phyloP scores from a whole-genome alignment of 192 early-diverging fungal genomes.

The Rhizophagus prolifer region DNA sequence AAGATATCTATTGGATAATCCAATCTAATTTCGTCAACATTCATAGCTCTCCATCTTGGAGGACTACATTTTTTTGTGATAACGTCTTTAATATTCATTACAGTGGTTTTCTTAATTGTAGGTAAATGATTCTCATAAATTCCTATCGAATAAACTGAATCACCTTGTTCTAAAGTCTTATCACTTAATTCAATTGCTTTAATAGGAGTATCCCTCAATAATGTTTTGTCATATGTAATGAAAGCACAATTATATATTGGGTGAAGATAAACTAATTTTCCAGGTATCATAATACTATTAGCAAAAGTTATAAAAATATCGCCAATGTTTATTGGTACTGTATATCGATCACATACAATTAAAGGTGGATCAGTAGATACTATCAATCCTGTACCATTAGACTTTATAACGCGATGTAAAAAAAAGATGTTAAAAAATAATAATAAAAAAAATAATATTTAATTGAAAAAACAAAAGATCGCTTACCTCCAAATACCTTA shows the following conservation, averaged over 20 bases:
- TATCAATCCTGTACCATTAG: constrained; percentile 73
- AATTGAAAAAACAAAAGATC: neutral
- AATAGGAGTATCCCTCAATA: constrained; percentile 77
- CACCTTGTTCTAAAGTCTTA: constrained; percentile 62
- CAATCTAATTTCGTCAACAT: constrained; percentile 61
- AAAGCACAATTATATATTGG: constrained; percentile 88
- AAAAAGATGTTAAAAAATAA: neutral
- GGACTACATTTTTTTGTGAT: constrained; percentile 65
- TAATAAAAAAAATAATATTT: too few species aligned
- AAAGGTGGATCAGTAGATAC: constrained; percentile 77
- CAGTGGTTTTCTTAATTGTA: constrained; percentile 59
- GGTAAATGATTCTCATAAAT: constrained; percentile 51
- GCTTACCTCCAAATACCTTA: constrained; percentile 56
- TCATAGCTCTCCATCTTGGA: constrained; percentile 61
- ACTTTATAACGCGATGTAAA: neutral
- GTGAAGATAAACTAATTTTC: constrained; percentile 76
- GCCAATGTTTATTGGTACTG: constrained; percentile 75
- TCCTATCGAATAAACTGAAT: constrained; percentile 56
- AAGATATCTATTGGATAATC: constrained; percentile 58
- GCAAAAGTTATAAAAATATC: constrained; percentile 83
- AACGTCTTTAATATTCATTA: constrained; percentile 60
- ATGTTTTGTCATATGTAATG: constrained; percentile 73
- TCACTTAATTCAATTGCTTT: constrained; percentile 57
- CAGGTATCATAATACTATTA: constrained; percentile 87
- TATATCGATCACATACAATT: constrained; percentile 78